Conservation (phyloP, 2,329 filamentous ascomycete genomes). For the Davidsoniella eucalypti region DNA sequence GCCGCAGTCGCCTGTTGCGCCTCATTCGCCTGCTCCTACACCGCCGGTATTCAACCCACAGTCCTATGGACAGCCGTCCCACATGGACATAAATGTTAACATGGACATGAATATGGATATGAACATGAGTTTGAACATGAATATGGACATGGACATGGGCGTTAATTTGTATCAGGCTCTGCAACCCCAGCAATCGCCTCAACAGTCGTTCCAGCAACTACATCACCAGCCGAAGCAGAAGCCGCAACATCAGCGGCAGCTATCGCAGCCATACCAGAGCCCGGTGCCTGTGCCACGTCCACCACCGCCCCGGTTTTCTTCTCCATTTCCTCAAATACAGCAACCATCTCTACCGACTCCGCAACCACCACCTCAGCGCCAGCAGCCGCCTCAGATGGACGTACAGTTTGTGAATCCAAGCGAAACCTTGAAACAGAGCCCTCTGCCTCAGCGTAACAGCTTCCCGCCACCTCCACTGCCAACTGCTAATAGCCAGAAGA, state of each 20-base stretch:
- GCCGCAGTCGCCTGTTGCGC: not conserved
- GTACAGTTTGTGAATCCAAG: slow-evolving; percentile 11
- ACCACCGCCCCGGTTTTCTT: slow-evolving; percentile 14
- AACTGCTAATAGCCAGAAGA: not conserved
- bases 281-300: slow-evolving; percentile 5
- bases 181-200: slow-evolving; percentile 17
- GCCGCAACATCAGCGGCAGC: slow-evolving; percentile 12
- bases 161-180: slow-evolving; percentile 3
- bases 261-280: slow-evolving; percentile 9
- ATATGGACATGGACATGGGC: slow-evolving; percentile 4
- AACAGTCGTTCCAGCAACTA: slow-evolving; percentile 19
- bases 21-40: not conserved
- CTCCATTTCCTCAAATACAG: slow-evolving; percentile 15
- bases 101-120: slow-evolving; percentile 20
- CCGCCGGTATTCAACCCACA: slow-evolving; percentile 12
- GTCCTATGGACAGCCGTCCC: slow-evolving; percentile 23
- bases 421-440: slow-evolving; percentile 9
- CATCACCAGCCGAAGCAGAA: slow-evolving; percentile 18
- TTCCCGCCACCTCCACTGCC: slow-evolving; percentile 9
- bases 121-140: slow-evolving; percentile 14
- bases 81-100: slow-evolving; percentile 15
- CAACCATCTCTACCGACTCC: slow-evolving; percentile 9
- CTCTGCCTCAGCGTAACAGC: slow-evolving; percentile 6
- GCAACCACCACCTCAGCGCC: not conserved
- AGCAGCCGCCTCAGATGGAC: slow-evolving; percentile 11